phyloP scores from a whole-genome alignment of 768 basidiomycete species.

The Clathrus columnatus region DNA sequence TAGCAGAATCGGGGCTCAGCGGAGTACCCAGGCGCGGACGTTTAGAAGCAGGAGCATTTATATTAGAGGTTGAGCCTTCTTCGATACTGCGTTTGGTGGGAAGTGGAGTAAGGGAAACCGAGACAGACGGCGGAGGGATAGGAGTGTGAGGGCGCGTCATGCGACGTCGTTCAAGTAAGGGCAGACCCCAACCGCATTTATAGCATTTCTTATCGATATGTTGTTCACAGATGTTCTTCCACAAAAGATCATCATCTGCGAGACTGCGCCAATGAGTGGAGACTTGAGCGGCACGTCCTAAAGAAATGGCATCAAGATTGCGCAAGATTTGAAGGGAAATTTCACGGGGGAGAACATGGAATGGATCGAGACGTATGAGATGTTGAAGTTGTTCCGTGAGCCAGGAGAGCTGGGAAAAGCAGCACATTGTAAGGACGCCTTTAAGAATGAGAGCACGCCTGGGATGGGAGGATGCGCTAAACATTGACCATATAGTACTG shows the following conservation, averaged over 20 bases:
- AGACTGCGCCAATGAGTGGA: constrained; percentile 74
- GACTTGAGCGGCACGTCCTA: constrained; percentile 91
- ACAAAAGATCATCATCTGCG: constrained; percentile 92
- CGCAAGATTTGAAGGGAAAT: constrained; percentile 79
- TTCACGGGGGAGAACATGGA: constrained; percentile 83
- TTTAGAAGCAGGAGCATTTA: not conserved
- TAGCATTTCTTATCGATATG: constrained; percentile 95
- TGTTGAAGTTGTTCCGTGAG: constrained; percentile 86
- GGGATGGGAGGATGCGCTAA: constrained; percentile 88
- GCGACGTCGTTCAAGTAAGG: constrained; percentile 68
- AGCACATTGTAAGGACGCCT: constrained; percentile 97
- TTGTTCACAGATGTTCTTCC: constrained; percentile 95
- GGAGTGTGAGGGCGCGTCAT: constrained; percentile 1
- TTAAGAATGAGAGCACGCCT: constrained; percentile 90
- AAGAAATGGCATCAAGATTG: constrained; percentile 84
- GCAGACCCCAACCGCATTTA: constrained; percentile 97
- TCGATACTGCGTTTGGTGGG: constrained; percentile 14
- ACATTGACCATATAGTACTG: constrained; percentile 92
- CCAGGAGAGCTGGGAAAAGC: constrained; percentile 95
- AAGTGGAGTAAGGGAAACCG: constrained; percentile 13
- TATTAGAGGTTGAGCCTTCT: not conserved
- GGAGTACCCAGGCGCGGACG: constrained; percentile 1
- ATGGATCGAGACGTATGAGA: constrained; percentile 94
- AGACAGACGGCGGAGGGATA: constrained; percentile 6
- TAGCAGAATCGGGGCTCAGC: not conserved